These are phyloP conservation scores for Cladosporium sp. DNA, from an alignment of 2,329 filamentous ascomycete genomes.

Conservation along the genomic window DNA sequence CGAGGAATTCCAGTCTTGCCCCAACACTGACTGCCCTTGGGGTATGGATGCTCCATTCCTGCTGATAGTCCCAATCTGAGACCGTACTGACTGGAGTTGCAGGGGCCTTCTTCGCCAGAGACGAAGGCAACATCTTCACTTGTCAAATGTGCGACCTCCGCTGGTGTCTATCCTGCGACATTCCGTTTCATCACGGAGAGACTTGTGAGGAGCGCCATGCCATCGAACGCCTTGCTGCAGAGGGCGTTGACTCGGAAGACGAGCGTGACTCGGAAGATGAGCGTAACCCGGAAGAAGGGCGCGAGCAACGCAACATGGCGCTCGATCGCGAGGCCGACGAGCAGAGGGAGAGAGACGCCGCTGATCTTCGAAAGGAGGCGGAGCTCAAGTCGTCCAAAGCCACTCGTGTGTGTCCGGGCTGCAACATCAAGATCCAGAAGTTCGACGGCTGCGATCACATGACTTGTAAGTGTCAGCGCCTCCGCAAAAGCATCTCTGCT, in stretches of 20 bases:
- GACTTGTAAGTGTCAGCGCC: constrained; percentile 23
- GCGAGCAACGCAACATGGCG: too few species aligned
- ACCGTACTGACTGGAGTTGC: neutral
- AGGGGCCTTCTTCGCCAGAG: constrained; percentile 24
- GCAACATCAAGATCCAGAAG: constrained; percentile 27
- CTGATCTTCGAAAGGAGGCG: neutral
- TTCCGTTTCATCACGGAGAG: constrained; percentile 26
- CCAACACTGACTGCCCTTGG: constrained; percentile 5
- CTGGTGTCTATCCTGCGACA: constrained; percentile 28
- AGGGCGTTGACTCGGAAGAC: neutral
- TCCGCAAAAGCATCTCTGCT: too few species aligned
- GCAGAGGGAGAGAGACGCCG: neutral
- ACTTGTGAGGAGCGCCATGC: constrained; percentile 25
- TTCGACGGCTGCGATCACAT: constrained; percentile 31
- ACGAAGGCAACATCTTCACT: constrained; percentile 28
- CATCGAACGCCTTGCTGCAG: neutral
- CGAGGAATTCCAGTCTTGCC: constrained; percentile 10
- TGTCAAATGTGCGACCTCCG: constrained; percentile 25
- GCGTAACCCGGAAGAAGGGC: too few species aligned
- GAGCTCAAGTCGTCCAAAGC: constrained; percentile 16
- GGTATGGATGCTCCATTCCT: neutral
- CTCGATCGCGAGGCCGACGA: neutral
- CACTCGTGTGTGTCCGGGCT: constrained; percentile 25
- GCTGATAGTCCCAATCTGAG: neutral
- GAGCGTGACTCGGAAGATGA: neutral